Conservation (phyloP, 1,284 basidiomycete genomes). For the Mycena sp. region DNA sequence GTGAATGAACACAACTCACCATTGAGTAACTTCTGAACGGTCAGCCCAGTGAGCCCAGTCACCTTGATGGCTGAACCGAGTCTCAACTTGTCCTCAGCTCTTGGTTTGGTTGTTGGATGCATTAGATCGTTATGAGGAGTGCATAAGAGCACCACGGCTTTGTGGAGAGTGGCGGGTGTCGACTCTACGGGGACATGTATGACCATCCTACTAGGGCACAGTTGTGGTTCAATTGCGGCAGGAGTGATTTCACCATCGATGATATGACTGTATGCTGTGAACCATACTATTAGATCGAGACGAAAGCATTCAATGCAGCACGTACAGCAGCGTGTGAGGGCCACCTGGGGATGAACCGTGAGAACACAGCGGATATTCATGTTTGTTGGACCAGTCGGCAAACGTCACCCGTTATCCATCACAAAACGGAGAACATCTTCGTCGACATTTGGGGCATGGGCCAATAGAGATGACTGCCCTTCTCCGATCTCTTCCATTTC, state of each 20-base stretch:
- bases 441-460: slow-evolving; percentile 6
- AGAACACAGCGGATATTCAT: not conserved
- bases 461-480: not conserved
- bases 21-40: not conserved
- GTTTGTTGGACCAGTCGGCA: not conserved
- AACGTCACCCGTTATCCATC: slow-evolving; percentile 4
- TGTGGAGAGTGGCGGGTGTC: not conserved
- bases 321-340: slow-evolving; percentile 5
- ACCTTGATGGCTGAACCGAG: slow-evolving; percentile 1
- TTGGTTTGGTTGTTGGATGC: slow-evolving; percentile 10
- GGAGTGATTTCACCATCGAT: not conserved
- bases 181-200: not conserved
- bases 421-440: slow-evolving; percentile 1
- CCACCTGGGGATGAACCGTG: not conserved
- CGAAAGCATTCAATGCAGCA: too few species aligned
- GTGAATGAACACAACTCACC: not conserved
- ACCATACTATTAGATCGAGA: not conserved
- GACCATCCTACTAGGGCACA: not conserved
- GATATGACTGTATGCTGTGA: slow-evolving; percentile 10
- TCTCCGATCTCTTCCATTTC: not conserved
- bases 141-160: not conserved
- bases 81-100: not conserved
- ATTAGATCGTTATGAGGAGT: slow-evolving; percentile 9
- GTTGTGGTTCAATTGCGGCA: not conserved
- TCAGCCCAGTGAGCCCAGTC: slow-evolving; percentile 6